phyloP scores from a whole-genome alignment of 139 green algal species.

The Chlorella sp. region DNA sequence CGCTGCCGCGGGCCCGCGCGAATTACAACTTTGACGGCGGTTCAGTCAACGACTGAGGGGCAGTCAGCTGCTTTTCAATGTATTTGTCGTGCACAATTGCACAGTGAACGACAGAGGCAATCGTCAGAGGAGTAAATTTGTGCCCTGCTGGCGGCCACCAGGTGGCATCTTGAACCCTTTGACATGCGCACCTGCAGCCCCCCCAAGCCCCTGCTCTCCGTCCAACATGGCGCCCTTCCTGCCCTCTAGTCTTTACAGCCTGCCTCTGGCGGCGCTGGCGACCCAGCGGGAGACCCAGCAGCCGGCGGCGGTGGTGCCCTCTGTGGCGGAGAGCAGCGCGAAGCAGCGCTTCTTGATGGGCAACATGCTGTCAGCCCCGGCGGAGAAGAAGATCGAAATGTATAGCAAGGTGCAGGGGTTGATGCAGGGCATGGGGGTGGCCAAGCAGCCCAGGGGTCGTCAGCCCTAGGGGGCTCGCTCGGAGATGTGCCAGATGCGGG shows the following conservation, averaged over 20 bases:
- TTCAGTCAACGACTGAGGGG: no score
- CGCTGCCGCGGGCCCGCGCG: no score
- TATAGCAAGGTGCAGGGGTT: slow-evolving; percentile 39
- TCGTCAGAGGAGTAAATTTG: no score
- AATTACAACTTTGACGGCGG: no score
- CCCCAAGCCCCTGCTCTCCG: neutral
- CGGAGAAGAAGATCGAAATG: slow-evolving; percentile 62
- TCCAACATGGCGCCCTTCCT: slow-evolving; percentile 32
- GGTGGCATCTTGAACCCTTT: neutral
- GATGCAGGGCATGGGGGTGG: neutral
- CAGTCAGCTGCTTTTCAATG: no score
- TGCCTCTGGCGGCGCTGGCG: slow-evolving; percentile 32
- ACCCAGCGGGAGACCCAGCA: slow-evolving; percentile 13
- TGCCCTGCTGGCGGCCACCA: no score
- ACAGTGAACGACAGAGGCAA: no score
- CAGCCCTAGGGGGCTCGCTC: neutral
- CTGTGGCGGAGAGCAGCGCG: slow-evolving; percentile 9
- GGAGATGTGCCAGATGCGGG: neutral
- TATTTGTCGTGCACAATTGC: no score
- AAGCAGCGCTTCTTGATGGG: slow-evolving; percentile 23
- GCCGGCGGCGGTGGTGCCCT: neutral
- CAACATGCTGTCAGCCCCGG: slow-evolving; percentile 27
- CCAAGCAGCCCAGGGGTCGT: neutral
- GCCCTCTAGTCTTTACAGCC: slow-evolving; percentile 23
- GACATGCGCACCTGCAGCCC: neutral